Evolutionary conservation across 2,329 filamentous ascomycete species (phyloP), one percentile per base, ranked within the genome.

Genomic region (Amesomyces nigricolor): DNA sequence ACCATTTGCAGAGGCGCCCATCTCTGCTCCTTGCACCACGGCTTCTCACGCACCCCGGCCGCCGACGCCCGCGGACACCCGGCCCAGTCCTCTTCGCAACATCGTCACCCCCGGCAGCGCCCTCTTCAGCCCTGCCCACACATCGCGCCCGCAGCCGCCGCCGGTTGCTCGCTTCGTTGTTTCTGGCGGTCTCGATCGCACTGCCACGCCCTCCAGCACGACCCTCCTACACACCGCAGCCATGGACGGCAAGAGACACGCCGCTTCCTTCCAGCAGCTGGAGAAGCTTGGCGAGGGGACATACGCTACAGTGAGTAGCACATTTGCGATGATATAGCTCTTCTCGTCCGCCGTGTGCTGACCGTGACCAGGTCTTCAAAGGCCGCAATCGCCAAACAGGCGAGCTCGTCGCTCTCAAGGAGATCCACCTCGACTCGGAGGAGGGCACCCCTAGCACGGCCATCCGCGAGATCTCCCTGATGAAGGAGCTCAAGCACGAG

Each of bases 401-500:
- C 67, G 91, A 96, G 72, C 86, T 96, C 58, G 94, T 99, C 38
- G 94, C 94, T 5, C 80, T 99, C 61, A 99, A 99, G 73, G 94
- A 99, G 74, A 99, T 99, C 65, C 94, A 99, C 70, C 88, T 99
- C 60, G 94, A 99, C 72, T 95, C 89, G 48, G 94, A 99, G 77
- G 94, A 99, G 76, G 94, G 94, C 65, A 99, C 94, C 0, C 94
- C 94, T 4, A 95, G 89, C 50, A 99, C 94, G 0, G 94, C 94
- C 46, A 99, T 99, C 70, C 89, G 94, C 67, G 94, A 99, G 73
- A 99, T 99, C 66, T 96, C 91, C 1, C 80, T 99, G 55, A 97
- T 99, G 94, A 99, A 99, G 75, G 94, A 99, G 74, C 81, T 99
- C 63, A 97, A 97, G 74, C 94, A 99, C 73, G 91, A 96, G 71